These are phyloP conservation scores for Meyerozyma smithsonii DNA, from an alignment of 1,139 yeast genomes.

Conservation along the genomic window DNA sequence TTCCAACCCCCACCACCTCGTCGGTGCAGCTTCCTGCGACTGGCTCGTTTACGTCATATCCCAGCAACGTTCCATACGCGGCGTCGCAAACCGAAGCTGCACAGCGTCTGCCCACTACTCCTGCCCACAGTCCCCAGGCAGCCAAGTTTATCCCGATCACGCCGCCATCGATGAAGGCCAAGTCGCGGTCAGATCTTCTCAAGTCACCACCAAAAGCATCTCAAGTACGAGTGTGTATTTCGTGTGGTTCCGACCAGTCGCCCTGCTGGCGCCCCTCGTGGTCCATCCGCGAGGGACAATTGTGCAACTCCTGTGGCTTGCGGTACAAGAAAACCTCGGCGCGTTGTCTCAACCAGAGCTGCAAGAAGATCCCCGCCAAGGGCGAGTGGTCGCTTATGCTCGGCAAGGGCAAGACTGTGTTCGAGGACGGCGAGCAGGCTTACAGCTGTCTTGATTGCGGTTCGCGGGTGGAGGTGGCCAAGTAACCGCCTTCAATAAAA, in stretches of 20 bases:
- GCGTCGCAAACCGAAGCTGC: conserved; percentile 5
- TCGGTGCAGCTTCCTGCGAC: neutral
- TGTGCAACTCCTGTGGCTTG: conserved; percentile 94
- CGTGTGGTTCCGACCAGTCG: conserved; percentile 87
- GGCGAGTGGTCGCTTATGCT: conserved; percentile 94
- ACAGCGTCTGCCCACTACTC: conserved; percentile 3
- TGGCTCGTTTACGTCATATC: neutral
- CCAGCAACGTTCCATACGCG: neutral
- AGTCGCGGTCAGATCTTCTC: conserved; percentile 25
- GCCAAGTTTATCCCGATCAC: conserved; percentile 40
- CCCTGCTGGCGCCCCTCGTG: conserved; percentile 99
- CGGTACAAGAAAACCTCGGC: conserved; percentile 93
- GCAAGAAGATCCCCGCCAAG: conserved; percentile 91
- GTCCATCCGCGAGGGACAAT: conserved; percentile 83
- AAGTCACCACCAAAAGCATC: conserved; percentile 36
- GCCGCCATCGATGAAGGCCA: conserved; percentile 36
- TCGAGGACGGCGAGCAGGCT: conserved; percentile 42
- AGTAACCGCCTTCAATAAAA: neutral
- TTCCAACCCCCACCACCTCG: conserved; percentile 2
- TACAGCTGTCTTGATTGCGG: conserved; percentile 71
- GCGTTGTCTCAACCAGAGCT: conserved; percentile 68
- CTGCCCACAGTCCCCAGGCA: conserved; percentile 7
- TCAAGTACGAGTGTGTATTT: conserved; percentile 63
- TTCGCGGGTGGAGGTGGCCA: conserved; percentile 35
- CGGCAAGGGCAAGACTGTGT: conserved; percentile 47